phyloP scores from a whole-genome alignment of 2,329 filamentous ascomycete species.

The Sarocladium oryzae region DNA sequence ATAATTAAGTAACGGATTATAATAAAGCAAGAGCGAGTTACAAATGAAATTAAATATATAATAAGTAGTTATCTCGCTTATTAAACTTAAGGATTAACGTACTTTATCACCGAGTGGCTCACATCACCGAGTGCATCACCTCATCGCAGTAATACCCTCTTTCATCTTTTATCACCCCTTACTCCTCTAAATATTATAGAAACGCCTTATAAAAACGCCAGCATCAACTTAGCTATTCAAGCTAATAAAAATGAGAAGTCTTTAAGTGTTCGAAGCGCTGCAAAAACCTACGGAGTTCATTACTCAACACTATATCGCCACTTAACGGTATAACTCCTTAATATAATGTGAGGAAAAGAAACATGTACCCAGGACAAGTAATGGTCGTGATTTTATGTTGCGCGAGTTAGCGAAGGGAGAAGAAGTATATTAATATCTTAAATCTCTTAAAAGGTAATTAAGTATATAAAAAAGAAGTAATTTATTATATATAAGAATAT shows the following conservation, averaged over 20 bases:
- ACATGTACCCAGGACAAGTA: too few relatives aligned
- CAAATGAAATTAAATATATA: too few relatives aligned
- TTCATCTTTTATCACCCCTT: neutral
- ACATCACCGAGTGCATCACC: neutral
- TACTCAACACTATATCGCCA: neutral
- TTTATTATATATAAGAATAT: neutral
- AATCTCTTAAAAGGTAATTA: neutral
- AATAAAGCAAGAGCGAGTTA: too few relatives aligned
- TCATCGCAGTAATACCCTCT: neutral
- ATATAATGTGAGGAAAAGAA: too few relatives aligned
- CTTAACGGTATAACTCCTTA: neutral
- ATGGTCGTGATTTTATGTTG: neutral
- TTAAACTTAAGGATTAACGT: neutral
- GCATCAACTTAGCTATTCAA: neutral
- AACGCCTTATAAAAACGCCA: neutral
- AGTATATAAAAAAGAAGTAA: neutral
- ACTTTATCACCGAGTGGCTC: neutral
- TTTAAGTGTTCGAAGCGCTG: neutral
- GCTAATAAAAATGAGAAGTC: neutral
- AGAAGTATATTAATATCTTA: neutral
- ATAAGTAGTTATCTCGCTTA: too few relatives aligned
- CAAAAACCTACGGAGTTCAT: neutral
- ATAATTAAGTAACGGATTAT: too few relatives aligned
- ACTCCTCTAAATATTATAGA: neutral
- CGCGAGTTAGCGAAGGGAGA: neutral